A percentile compares a stretch with the other conserved stretches of the same genome.
Evolutionary conservation across 805 yeast species (phyloP).

Genomic region (Candida michaelii): DNA sequence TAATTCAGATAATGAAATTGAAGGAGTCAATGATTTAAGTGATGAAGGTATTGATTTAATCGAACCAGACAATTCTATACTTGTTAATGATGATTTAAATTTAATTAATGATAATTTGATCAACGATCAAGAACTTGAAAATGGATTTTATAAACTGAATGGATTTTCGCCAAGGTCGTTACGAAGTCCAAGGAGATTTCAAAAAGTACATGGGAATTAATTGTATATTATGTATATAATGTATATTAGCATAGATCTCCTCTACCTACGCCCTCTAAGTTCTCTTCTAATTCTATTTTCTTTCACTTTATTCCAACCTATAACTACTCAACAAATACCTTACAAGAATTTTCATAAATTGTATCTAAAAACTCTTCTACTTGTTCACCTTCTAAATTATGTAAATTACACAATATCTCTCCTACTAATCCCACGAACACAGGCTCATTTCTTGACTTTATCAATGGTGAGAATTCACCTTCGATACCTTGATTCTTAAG

Average conservation of each 20-base stretch:
- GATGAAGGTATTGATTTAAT: slow-evolving; percentile 15
- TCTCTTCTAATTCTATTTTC: too few relatives aligned
- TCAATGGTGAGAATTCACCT: slow-evolving; percentile 42
- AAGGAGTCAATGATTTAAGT: slow-evolving; percentile 5
- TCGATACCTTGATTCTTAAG: slow-evolving; percentile 10
- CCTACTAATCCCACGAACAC: slow-evolving; percentile 82
- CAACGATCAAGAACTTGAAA: background rate
- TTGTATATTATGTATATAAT: slow-evolving; percentile 6
- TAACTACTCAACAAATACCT: slow-evolving; percentile 25
- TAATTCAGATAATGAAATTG: slow-evolving; percentile 13
- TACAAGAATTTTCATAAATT: slow-evolving; percentile 36
- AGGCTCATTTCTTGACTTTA: slow-evolving; percentile 91
- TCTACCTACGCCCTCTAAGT: too few relatives aligned
- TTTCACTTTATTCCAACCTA: too few relatives aligned
- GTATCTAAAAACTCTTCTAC: slow-evolving; percentile 33
- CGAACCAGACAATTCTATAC: background rate
- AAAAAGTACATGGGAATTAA: slow-evolving; percentile 1
- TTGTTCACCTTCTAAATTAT: slow-evolving; percentile 29
- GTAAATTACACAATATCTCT: slow-evolving; percentile 36
- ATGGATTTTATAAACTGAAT: background rate
- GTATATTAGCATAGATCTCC: slow-evolving; percentile 7
- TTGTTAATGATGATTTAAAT: background rate
- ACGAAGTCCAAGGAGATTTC: slow-evolving; percentile 2
- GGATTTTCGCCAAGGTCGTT: slow-evolving; percentile 1
- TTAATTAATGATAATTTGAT: background rate